These are phyloP conservation scores for Xylariales sp. DNA, from an alignment of 2,329 filamentous ascomycete genomes.

Conservation along the genomic window DNA sequence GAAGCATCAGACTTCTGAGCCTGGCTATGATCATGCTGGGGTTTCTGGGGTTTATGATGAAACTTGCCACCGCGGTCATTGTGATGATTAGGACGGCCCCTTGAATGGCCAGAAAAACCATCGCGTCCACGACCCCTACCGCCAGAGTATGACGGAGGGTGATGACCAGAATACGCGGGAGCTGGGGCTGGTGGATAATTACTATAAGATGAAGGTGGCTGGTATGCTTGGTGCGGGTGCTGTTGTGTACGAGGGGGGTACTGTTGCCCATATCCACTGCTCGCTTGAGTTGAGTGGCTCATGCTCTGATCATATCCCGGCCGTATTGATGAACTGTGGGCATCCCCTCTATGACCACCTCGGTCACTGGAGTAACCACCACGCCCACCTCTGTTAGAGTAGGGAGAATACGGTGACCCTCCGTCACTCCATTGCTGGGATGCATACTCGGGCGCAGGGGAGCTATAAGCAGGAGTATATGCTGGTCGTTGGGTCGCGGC, in stretches of 20 bases:
- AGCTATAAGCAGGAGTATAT: constrained; percentile 37
- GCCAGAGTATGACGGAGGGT: constrained; percentile 25
- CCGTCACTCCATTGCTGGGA: constrained; percentile 38
- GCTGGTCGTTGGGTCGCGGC: constrained; percentile 17
- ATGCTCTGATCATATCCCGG: constrained; percentile 22
- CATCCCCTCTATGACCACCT: constrained; percentile 29
- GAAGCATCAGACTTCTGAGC: constrained; percentile 49
- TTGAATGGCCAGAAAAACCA: constrained; percentile 18
- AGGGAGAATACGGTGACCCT: constrained; percentile 20
- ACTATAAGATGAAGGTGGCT: constrained; percentile 22
- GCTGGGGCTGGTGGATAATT: constrained; percentile 35
- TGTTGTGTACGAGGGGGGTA: constrained; percentile 37
- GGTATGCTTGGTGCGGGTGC: constrained; percentile 26
- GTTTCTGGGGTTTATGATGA: constrained; percentile 26
- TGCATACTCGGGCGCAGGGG: constrained; percentile 32
- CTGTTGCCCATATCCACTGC: constrained; percentile 32
- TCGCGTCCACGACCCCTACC: constrained; percentile 38
- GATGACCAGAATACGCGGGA: constrained; percentile 25
- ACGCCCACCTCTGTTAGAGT: constrained; percentile 31
- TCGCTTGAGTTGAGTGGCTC: constrained; percentile 25
- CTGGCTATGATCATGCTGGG: constrained; percentile 27
- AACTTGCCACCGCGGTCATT: constrained; percentile 35
- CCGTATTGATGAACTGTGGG: constrained; percentile 16
- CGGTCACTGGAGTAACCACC: constrained; percentile 41
- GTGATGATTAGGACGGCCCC: constrained; percentile 35